Evolutionary conservation across 495 filamentous ascomycete species (phyloP).

Genomic region (Hypoxylon cercidicola): DNA sequence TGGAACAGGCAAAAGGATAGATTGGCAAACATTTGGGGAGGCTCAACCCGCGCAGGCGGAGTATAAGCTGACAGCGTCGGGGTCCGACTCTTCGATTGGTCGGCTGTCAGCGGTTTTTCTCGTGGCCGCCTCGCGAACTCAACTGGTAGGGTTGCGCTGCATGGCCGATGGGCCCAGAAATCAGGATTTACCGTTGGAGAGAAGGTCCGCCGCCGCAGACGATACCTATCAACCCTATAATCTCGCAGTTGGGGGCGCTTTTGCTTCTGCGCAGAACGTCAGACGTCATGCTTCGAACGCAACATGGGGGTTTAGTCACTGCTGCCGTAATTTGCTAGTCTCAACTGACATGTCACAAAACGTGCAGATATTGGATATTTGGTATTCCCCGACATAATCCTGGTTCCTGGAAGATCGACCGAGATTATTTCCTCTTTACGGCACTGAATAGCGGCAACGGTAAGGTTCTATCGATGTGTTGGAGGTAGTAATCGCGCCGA

Average conservation of each 20-base stretch:
- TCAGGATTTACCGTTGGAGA: constrained; percentile 5
- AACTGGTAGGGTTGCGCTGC: constrained; percentile 9
- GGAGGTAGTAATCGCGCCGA: too few relatives aligned
- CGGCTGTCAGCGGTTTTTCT: background rate
- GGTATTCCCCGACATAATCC: background rate
- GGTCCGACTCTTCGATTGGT: background rate
- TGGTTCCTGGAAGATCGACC: background rate
- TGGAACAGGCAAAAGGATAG: background rate
- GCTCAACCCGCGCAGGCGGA: background rate
- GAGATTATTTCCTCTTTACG: too few relatives aligned
- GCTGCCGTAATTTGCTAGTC: background rate
- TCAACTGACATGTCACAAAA: background rate
- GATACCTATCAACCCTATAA: background rate
- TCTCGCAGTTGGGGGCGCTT: constrained; percentile 2
- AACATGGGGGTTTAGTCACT: constrained; percentile 5
- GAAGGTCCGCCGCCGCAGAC: background rate
- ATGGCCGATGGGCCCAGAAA: constrained; percentile 4
- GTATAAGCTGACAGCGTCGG: constrained; percentile 3
- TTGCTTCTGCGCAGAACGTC: too few relatives aligned
- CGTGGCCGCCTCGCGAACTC: background rate
- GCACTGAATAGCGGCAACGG: too few relatives aligned
- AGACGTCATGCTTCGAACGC: background rate
- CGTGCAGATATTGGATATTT: background rate
- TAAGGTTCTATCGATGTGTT: too few relatives aligned
- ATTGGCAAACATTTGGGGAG: background rate